Percentiles rank a stretch among this genome's conserved stretches.
Evolutionary conservation across 2,329 filamentous ascomycete genomes (phyloP).

Genomic region (Fusarium temperatum): DNA sequence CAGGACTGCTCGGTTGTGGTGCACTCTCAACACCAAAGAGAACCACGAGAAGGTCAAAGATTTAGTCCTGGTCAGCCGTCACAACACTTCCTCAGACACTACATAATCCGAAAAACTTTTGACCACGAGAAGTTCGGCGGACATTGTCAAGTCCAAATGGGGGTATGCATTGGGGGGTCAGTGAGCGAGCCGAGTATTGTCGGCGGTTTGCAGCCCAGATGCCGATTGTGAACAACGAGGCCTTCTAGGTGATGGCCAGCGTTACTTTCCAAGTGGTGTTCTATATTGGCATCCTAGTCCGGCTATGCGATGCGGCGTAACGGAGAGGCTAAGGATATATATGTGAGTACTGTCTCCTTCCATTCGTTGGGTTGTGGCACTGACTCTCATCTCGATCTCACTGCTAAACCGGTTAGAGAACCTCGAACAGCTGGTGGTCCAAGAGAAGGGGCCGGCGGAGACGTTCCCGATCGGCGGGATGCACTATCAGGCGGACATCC

Average conservation of each 20-base stretch:
- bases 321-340: background rate
- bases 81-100: background rate
- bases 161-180: fast-evolving
- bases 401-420: background rate
- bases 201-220: background rate
- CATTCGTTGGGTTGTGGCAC: background rate
- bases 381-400: background rate
- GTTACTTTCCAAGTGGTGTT: fast-evolving
- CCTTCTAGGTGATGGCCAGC: background rate
- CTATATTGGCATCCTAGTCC: background rate
- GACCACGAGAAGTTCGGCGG: background rate
- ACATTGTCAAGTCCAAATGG: background rate
- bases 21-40: background rate
- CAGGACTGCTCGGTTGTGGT: background rate
- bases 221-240: background rate
- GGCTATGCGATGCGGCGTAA: background rate
- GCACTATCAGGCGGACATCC: fast-evolving
- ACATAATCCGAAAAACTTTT: background rate
- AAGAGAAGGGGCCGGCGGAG: background rate
- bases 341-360: background rate
- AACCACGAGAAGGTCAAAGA: background rate
- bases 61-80: background rate
- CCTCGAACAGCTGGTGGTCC: background rate
- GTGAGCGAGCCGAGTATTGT: background rate
- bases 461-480: fast-evolving